Evolutionary conservation across 306 rosid species (phyloP).

Genomic region (Mimosa pudica): DNA sequence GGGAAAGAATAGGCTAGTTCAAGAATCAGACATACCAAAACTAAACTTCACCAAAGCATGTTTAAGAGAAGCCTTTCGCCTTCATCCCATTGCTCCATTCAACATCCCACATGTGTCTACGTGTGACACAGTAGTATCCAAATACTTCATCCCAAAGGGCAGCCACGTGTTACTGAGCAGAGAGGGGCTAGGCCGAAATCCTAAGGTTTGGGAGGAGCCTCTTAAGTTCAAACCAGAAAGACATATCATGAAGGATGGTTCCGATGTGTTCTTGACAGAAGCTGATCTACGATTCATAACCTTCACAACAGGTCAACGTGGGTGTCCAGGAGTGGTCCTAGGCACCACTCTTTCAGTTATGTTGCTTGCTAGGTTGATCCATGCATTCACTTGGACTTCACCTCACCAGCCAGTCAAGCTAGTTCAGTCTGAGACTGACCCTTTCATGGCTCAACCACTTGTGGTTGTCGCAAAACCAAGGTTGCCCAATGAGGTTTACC

Average conservation of each 20-base stretch:
- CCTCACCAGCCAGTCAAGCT: constrained; percentile 24
- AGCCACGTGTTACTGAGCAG: constrained; percentile 50
- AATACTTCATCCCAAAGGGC: constrained; percentile 52
- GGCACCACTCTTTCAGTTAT: constrained; percentile 48
- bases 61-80: constrained; percentile 46
- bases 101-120: constrained; percentile 44
- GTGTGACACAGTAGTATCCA: constrained; percentile 29
- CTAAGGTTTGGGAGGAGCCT: constrained; percentile 42
- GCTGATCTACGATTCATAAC: constrained; percentile 35
- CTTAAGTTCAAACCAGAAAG: constrained; percentile 43
- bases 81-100: constrained; percentile 51
- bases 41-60: constrained; percentile 52
- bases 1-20: constrained; percentile 35
- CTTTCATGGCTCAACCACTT: constrained; percentile 22
- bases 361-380: constrained; percentile 44
- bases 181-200: constrained; percentile 37
- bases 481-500: constrained; percentile 10
- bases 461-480: constrained; percentile 23
- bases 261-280: constrained; percentile 21
- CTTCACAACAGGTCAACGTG: constrained; percentile 48
- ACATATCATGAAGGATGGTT: constrained; percentile 13
- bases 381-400: constrained; percentile 49
- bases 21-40: constrained; percentile 48
- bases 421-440: neutral
- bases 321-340: constrained; percentile 40